These are phyloP conservation scores for Eucalyptus guilfoylei DNA, from an alignment of 345 rosid genomes.

Conservation along the genomic window DNA sequence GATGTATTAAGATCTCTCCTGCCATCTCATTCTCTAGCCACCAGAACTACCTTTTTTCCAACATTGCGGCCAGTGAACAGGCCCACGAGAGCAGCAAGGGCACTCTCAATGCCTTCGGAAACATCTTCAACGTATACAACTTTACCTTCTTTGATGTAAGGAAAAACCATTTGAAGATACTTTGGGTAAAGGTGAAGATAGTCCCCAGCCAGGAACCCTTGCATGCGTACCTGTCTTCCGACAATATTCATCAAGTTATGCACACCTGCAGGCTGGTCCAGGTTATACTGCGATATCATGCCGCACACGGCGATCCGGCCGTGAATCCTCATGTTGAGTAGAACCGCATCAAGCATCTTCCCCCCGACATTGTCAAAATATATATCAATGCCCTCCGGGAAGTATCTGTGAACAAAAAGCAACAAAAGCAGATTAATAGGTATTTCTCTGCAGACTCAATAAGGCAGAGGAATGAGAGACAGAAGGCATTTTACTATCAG, in stretches of 20 bases:
- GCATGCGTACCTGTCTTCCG: conserved; percentile 7
- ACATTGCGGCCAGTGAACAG: conserved; percentile 13
- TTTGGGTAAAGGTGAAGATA: conserved; percentile 6
- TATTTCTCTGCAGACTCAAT: background rate
- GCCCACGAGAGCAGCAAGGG: conserved; percentile 7
- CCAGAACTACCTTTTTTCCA: conserved; percentile 16
- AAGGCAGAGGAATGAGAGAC: background rate
- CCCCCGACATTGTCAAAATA: conserved; percentile 21
- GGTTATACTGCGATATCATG: conserved; percentile 16
- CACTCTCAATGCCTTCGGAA: conserved; percentile 12
- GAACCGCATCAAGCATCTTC: conserved; percentile 13
- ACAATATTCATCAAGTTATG: conserved; percentile 3
- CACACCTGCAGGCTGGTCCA: conserved; percentile 6
- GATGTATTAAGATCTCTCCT: background rate
- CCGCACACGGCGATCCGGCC: conserved; percentile 13
- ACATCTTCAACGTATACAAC: conserved; percentile 12
- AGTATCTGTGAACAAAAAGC: background rate
- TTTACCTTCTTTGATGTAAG: conserved; percentile 10
- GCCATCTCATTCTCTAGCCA: conserved; percentile 5
- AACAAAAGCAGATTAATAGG: background rate
- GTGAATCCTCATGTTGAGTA: conserved; percentile 6
- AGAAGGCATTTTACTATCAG: background rate
- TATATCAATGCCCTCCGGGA: conserved; percentile 4
- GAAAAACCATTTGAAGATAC: conserved; percentile 3
- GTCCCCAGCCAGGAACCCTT: conserved; percentile 11